phyloP scores from a whole-genome alignment of 148 eudicot species.

The Hydrangea macrophylla region DNA sequence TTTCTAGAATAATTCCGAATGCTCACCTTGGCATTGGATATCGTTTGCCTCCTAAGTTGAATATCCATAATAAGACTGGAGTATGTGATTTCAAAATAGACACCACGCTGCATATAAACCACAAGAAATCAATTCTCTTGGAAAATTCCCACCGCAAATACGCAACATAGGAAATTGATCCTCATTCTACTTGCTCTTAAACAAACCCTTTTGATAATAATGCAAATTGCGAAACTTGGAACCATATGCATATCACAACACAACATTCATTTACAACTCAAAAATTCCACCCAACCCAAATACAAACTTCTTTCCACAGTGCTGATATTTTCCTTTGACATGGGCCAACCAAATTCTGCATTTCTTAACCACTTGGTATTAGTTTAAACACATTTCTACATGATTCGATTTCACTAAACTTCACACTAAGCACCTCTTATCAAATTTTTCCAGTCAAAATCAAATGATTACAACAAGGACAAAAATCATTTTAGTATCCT shows the following conservation, averaged over 20 bases:
- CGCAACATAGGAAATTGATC: background rate
- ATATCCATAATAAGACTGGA: constrained; percentile 58
- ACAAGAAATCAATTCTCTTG: constrained; percentile 2
- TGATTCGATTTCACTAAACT: too few relatives aligned
- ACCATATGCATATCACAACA: background rate
- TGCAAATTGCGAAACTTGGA: background rate
- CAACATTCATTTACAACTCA: background rate
- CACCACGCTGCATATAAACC: constrained; percentile 63
- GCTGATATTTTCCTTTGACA: too few relatives aligned
- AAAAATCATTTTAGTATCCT: too few relatives aligned
- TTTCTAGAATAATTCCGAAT: background rate
- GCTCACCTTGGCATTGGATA: constrained; percentile 77
- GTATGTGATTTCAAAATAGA: constrained; percentile 81
- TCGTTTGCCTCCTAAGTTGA: constrained; percentile 65
- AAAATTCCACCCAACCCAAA: background rate
- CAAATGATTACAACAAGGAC: too few relatives aligned
- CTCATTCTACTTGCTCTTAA: background rate
- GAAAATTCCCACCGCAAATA: background rate
- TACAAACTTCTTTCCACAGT: too few relatives aligned
- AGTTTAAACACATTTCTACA: too few relatives aligned
- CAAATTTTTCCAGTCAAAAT: too few relatives aligned
- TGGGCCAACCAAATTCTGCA: background rate
- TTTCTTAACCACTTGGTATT: too few relatives aligned
- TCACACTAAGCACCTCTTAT: too few relatives aligned
- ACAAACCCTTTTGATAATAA: background rate